phyloP scores from a whole-genome alignment of 805 yeast species.

The Candida sphagnicola region DNA sequence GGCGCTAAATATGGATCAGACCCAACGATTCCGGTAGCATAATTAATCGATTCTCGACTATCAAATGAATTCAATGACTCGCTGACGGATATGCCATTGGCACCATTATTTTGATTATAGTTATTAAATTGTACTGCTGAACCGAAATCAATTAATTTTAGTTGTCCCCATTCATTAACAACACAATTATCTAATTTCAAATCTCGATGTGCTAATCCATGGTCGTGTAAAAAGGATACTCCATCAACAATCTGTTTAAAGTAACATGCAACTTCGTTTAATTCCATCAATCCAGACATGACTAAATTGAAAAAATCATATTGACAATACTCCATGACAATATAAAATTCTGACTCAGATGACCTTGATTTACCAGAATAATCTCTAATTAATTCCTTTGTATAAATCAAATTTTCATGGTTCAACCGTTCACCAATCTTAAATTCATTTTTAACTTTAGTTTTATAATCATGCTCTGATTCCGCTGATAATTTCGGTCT shows the following conservation, averaged over 20 bases:
- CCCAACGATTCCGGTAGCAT: constrained; percentile 86
- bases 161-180: constrained; percentile 65
- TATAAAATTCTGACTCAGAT: constrained; percentile 40
- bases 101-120: constrained; percentile 1
- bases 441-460: constrained; percentile 79
- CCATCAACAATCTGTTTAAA: constrained; percentile 79
- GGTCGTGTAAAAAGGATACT: constrained; percentile 66
- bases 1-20: constrained; percentile 96
- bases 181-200: constrained; percentile 92
- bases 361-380: constrained; percentile 1
- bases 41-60: constrained; percentile 47
- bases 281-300: constrained; percentile 79
- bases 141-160: constrained; percentile 91
- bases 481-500: constrained; percentile 62
- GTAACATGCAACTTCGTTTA: constrained; percentile 71
- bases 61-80: constrained; percentile 24
- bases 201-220: constrained; percentile 92
- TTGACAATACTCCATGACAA: constrained; percentile 91
- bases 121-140: constrained; percentile 81
- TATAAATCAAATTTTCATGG: constrained; percentile 77
- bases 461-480: constrained; percentile 62
- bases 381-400: constrained; percentile 75
- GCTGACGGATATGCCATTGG: constrained; percentile 4
- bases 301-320: constrained; percentile 90
- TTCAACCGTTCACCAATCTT: constrained; percentile 69